Evolutionary conservation across 176 grass and related monocot species (phyloP), one percentile per base, ranked within the genome.

Genomic region (Juncus inflexus): DNA sequence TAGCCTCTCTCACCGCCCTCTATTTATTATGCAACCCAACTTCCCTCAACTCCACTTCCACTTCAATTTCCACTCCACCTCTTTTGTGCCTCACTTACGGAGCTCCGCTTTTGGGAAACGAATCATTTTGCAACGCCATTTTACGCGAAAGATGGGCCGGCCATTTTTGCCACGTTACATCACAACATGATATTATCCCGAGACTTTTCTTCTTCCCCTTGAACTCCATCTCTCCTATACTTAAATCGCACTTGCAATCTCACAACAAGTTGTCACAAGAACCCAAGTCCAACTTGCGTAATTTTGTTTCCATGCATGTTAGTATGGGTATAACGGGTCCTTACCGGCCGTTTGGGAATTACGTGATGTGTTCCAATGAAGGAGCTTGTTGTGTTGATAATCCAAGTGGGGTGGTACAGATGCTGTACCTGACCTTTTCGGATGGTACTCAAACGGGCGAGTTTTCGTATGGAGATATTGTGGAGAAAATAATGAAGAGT

Each of bases 31-130:
- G 92, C 70, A 81, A 76, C 47, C 82, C 78, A 10, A 79, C 77
- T 6, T 75, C 79, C 37, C 40, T 39, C 52, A 71, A 42, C 39
- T 59, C 28, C 38, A 76, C 59, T 62, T 82, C 80, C 7, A 40
- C 42, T 64, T 49, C 40, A 3, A 50, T 68, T 35, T 61, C 82
- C 4, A 58, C 74, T 37, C 67, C 81, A 28, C 77, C 82, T 0
- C 74, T 97, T 47, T 57, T 97, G 8, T 97, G 92, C 13, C 9
- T 94, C 55, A 94, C 95, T 55, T 94, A 94, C 1, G 95, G 95
- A 4, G 82, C 88, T 51, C 89, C 85, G 4, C 39, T 94, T 15
- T 72, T 99, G 0, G 95, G 89, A n/a, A 94, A 99, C 36, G 75
- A 78, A 61, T 75, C 89, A 1, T 77, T 99, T 6, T 86, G 77